These are phyloP conservation scores for Melaleuca alternifolia DNA, from an alignment of 345 rosid species.

Conservation along the genomic window DNA sequence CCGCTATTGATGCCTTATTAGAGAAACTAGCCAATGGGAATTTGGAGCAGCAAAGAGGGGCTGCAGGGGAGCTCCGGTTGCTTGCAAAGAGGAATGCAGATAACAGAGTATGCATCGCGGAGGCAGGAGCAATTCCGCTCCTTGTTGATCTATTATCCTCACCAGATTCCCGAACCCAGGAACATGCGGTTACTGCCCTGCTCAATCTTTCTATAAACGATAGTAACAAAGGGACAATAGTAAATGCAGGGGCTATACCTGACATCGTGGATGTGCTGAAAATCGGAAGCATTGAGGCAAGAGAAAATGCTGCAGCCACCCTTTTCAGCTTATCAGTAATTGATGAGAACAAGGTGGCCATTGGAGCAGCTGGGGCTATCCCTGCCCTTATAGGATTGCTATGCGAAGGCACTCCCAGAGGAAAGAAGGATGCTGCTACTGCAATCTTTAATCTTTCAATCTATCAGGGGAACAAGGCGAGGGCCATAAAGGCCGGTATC, in stretches of 20 bases:
- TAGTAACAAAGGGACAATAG: constrained; percentile 78
- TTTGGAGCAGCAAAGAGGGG: constrained; percentile 79
- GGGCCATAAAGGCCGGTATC: constrained; percentile 91
- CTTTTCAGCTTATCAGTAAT: constrained; percentile 91
- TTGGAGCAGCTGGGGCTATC: constrained; percentile 94
- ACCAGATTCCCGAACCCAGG: constrained; percentile 73
- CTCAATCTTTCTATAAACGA: constrained; percentile 96
- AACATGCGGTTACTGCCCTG: constrained; percentile 96
- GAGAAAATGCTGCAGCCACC: constrained; percentile 97
- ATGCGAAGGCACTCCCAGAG: constrained; percentile 85
- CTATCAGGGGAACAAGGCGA: constrained; percentile 94
- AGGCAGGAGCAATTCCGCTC: constrained; percentile 88
- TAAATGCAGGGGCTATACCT: constrained; percentile 91
- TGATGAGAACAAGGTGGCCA: constrained; percentile 95
- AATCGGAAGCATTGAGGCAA: constrained; percentile 94
- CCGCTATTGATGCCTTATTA: constrained; percentile 51
- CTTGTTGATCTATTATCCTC: constrained; percentile 85
- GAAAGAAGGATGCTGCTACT: constrained; percentile 96
- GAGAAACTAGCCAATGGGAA: constrained; percentile 54
- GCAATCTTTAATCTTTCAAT: constrained; percentile 88
- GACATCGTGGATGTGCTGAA: constrained; percentile 84
- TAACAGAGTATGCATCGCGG: constrained; percentile 90
- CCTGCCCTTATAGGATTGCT: constrained; percentile 82
- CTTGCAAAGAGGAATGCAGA: constrained; percentile 92
- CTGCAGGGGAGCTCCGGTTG: constrained; percentile 91